Conservation (phyloP, 495 filamentous ascomycete species). For the Oleoguttula mirabilis region DNA sequence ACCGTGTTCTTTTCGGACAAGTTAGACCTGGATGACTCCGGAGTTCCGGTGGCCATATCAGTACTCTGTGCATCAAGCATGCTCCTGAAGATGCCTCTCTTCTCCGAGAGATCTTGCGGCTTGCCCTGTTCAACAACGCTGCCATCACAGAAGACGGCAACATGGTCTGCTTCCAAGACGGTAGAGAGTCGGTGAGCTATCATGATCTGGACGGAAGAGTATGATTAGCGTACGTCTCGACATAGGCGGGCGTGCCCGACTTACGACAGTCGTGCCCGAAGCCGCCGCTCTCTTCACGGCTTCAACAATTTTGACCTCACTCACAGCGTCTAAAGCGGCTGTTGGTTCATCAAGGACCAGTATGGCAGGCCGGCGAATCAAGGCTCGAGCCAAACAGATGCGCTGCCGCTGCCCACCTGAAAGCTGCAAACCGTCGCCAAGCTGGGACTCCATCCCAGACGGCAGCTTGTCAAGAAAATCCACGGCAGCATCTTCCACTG, state of each 20-base stretch:
- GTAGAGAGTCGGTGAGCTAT: slow-evolving; percentile 92
- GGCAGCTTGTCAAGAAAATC: slow-evolving; percentile 92
- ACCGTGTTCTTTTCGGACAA: not conserved
- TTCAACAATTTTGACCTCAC: slow-evolving; percentile 82
- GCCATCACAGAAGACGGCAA: slow-evolving; percentile 79
- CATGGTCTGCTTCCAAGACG: slow-evolving; percentile 81
- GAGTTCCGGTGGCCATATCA: not conserved
- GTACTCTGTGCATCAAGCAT: slow-evolving; percentile 25
- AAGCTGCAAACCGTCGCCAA: slow-evolving; percentile 83
- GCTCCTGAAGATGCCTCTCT: slow-evolving; percentile 12
- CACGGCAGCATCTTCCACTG: slow-evolving; percentile 84
- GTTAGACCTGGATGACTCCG: not conserved
- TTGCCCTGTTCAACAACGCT: slow-evolving; percentile 80
- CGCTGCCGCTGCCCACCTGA: slow-evolving; percentile 96
- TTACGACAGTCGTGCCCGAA: slow-evolving; percentile 77
- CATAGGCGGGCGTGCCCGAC: too few species aligned
- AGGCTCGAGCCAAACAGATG: slow-evolving; percentile 86
- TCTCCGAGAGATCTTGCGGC: slow-evolving; percentile 14
- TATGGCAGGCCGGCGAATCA: slow-evolving; percentile 91
- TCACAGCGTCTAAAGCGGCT: slow-evolving; percentile 79
- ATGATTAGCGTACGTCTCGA: too few species aligned
- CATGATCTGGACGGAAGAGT: too few species aligned
- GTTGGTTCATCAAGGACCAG: slow-evolving; percentile 76
- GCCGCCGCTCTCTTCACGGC: slow-evolving; percentile 70
- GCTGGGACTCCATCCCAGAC: slow-evolving; percentile 81